These are phyloP conservation scores for Grosmannia huntii DNA, from an alignment of 2,329 filamentous ascomycete genomes.

Conservation along the genomic window DNA sequence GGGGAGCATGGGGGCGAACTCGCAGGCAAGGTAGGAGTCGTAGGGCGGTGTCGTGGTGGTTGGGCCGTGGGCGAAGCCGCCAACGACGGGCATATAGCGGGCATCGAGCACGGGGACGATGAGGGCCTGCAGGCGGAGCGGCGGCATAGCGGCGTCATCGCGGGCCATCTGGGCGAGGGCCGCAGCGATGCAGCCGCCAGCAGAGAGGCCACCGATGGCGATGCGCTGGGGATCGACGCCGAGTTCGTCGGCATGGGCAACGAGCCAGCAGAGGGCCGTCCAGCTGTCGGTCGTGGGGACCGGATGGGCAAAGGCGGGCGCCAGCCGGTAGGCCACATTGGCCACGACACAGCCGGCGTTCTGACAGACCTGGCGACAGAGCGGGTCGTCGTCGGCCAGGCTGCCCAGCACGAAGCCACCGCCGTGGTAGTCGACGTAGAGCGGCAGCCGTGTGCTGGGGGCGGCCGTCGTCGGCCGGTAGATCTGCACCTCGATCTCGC, in stretches of 20 bases:
- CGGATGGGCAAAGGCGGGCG: conserved; percentile 35
- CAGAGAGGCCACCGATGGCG: conserved; percentile 17
- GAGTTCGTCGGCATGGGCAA: conserved; percentile 14
- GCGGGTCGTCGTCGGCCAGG: conserved; percentile 6
- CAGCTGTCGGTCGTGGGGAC: conserved; percentile 27
- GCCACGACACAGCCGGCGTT: conserved; percentile 2
- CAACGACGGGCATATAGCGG: conserved; percentile 8
- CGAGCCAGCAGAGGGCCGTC: conserved; percentile 20
- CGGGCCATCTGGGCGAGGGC: conserved; percentile 27
- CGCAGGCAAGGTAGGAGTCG: conserved; percentile 3
- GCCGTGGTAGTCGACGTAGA: conserved; percentile 10
- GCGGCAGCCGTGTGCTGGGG: not conserved
- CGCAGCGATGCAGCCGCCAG: conserved; percentile 17
- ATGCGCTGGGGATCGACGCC: conserved; percentile 15
- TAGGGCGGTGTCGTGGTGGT: not conserved
- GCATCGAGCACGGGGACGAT: conserved; percentile 25
- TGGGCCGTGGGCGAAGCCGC: not conserved
- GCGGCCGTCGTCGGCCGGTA: conserved; percentile 1
- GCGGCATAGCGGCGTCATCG: conserved; percentile 15
- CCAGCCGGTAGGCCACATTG: conserved; percentile 33
- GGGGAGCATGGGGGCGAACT: conserved; percentile 9
- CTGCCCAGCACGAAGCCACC: conserved; percentile 9
- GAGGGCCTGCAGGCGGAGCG: conserved; percentile 20
- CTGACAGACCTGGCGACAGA: conserved; percentile 1
- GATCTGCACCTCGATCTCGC: conserved; percentile 4